These are phyloP conservation scores for Mortierella sp. DNA, from an alignment of 371 early-diverging fungal species.

Conservation along the genomic window DNA sequence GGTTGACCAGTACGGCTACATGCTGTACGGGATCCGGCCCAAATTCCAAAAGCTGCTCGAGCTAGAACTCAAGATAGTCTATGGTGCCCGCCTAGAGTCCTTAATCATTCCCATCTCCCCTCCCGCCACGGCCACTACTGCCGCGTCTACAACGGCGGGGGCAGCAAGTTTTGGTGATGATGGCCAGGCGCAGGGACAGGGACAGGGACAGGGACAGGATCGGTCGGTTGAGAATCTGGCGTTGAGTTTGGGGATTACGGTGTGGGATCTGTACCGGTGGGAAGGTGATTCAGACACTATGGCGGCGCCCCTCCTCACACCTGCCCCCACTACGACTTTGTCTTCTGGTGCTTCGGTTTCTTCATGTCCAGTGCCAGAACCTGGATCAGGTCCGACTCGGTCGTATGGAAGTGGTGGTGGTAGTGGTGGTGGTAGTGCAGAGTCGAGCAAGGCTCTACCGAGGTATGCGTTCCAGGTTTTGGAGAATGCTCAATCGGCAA, in stretches of 20 bases:
- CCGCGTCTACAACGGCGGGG: neutral
- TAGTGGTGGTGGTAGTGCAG: neutral
- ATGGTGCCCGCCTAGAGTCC: conserved; percentile 21
- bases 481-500: conserved; percentile 21
- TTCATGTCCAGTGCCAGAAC: neutral
- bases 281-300: neutral
- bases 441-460: neutral
- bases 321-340: no score
- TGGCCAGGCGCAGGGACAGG: neutral
- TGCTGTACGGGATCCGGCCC: conserved; percentile 55
- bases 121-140: neutral
- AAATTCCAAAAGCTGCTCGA: conserved; percentile 51
- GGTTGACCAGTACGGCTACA: conserved; percentile 58
- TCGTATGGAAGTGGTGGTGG: neutral
- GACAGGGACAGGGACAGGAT: neutral
- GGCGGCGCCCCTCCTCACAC: neutral
- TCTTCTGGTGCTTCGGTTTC: neutral
- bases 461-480: conserved; percentile 13
- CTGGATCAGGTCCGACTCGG: neutral
- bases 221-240: neutral
- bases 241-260: conserved; percentile 19
- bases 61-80: conserved; percentile 53
- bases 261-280: conserved; percentile 30
- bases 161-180: neutral
- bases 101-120: conserved; percentile 9